Evolutionary conservation across 768 basidiomycete species (phyloP).

Genomic region (Hericium rajendrae): DNA sequence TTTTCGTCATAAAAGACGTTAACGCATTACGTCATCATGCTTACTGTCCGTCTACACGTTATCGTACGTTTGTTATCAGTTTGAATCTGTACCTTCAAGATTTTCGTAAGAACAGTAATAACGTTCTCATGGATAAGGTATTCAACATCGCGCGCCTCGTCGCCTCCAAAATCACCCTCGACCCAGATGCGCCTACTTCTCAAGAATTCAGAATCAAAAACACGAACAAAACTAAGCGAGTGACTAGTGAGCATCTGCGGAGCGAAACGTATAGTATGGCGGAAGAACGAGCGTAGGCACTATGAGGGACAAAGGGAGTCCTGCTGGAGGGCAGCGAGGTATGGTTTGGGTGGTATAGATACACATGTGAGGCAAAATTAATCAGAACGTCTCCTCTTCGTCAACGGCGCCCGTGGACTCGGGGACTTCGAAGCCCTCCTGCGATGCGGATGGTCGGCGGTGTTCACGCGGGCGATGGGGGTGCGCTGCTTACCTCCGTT

Average conservation of each 20-base stretch:
- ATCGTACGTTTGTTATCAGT: too few relatives aligned
- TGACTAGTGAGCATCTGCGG: background rate
- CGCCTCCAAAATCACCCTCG: too few relatives aligned
- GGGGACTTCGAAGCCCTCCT: constrained; percentile 94
- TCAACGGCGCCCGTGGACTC: constrained; percentile 45
- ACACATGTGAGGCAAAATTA: background rate
- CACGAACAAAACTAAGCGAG: background rate
- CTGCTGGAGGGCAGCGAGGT: background rate
- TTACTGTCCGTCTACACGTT: too few relatives aligned
- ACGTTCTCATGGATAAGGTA: too few relatives aligned
- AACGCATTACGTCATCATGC: too few relatives aligned
- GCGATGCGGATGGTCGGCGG: constrained; percentile 8
- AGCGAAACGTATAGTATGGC: background rate
- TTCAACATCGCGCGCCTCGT: too few relatives aligned
- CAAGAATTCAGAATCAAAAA: background rate
- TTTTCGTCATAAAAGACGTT: too few relatives aligned
- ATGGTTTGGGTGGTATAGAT: background rate
- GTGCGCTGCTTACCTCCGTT: constrained; percentile 62
- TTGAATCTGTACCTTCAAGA: too few relatives aligned
- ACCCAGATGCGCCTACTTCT: too few relatives aligned
- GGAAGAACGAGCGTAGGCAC: background rate
- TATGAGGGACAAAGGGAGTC: background rate
- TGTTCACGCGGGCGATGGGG: background rate
- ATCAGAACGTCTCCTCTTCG: constrained; percentile 75
- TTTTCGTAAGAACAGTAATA: too few relatives aligned